Evolutionary conservation across 225 moss, liverwort and hornwort genomes (phyloP).

Genomic region (Pleurozium schreberi): DNA sequence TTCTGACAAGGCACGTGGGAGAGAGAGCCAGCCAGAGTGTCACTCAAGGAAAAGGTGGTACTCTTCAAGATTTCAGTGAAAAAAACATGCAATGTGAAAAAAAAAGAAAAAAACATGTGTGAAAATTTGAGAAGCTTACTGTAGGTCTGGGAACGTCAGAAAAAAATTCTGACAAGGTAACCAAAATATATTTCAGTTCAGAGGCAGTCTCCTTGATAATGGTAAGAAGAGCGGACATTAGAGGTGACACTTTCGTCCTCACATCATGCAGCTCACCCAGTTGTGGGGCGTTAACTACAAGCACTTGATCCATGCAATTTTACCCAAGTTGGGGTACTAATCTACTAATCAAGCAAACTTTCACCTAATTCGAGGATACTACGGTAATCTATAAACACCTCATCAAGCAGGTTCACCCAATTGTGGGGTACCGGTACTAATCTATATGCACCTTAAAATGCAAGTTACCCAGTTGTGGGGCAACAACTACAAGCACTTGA

Average conservation of each 20-base stretch:
- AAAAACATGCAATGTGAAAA: neutral
- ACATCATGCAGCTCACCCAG: neutral
- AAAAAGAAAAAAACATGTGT: neutral
- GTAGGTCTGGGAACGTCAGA: neutral
- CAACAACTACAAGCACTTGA: neutral
- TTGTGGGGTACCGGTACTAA: neutral
- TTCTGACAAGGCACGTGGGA: neutral
- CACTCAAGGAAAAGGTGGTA: neutral
- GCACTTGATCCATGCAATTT: neutral
- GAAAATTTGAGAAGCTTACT: neutral
- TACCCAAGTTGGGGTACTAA: neutral
- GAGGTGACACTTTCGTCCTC: neutral
- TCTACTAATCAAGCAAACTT: neutral
- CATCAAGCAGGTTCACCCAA: neutral
- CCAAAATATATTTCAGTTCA: neutral
- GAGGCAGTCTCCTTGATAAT: neutral
- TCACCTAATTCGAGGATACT: neutral
- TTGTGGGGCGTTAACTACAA: neutral
- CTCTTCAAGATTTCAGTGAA: neutral
- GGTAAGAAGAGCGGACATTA: no score
- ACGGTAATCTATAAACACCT: neutral
- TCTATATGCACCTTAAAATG: neutral
- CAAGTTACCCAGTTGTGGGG: neutral
- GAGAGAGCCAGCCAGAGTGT: neutral
- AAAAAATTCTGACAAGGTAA: neutral